Base-by-base conservation (phyloP, 345 rosid species). In the Salix arbutifolia region DNA sequence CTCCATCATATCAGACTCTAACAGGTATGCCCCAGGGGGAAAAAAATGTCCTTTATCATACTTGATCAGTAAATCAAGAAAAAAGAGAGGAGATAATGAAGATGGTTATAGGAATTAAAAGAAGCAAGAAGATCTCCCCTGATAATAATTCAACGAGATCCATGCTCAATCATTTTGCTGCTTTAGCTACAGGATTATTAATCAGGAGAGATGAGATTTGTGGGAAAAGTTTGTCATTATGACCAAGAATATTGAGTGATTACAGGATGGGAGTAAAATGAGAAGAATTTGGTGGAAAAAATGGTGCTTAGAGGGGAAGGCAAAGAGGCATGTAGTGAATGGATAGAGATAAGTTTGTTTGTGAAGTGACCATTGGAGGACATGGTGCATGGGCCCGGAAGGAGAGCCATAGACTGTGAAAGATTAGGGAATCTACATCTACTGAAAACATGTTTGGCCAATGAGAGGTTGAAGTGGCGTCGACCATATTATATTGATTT, bases 261-360 rank as follows among this genome's bases (percentile, higher is more conserved):
- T 10, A 31, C 14, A 31, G 26, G 26, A 6, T 33, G 33, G 10
- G 17, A n/a, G 18, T 33, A 44, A 30, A 26, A 71, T 21, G 31
- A 2, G 30, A 30, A 26, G 40, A 25, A 50, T 46, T 37, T 16
- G 68, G 30, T 4, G 56, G 21, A 13, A 14, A 16, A 65, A 42
- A 18, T 12, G 69, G 69, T 33, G 70, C 46, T 31, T 21, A 19
- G 33, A 7, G 16, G 33, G 77, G 77, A 70, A 74, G 77, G 46
- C 66, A 74, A 66, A 14, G n/a, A 25, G 50, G 70, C 50, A 37
- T 31, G 2, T 13, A 60, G 1, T 33, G 67, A 33, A 12, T 28
- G 16, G 70, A 26, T 1, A 38, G 42, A 21, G 65, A 35, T 25
- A n/a, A 58, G 35, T 35, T 5, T 35, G 28, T 30, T 74, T 74